Evolutionary conservation across 345 rosid species (phyloP), one percentile per base, ranked within the genome.

Genomic region (Anacardium occidentale): DNA sequence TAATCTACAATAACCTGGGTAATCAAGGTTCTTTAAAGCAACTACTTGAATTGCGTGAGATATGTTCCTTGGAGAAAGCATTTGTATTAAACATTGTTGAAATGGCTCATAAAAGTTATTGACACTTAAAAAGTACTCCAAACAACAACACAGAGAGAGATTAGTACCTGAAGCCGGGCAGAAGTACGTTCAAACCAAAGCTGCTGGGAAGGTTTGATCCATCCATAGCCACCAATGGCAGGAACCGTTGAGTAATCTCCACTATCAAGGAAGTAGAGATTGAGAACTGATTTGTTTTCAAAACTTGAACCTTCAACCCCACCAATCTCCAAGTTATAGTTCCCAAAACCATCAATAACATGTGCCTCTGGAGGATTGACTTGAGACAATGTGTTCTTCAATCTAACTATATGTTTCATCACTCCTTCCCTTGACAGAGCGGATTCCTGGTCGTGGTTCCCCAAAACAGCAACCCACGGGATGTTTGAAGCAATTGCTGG

Each of bases 381-480:
- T 78, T 67, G 82, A 74, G 99, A 87, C 79, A 89, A 63, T 14
- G 98, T 77, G 82, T 91, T 81, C 20, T 86, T 77, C 60, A 95
- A 75, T 48, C 79, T 85, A 66, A 78, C 90, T 13, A 95, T 78
- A 76, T 95, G 87, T 64, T 85, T 92, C 98, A 92, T 94, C 32
- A 94, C 83, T 40, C 88, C 88, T 79, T 87, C 88, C 83, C 98
- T 85, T 0, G 92, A 88, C 64, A 94, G 79, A 50, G 86, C 84
- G 12, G 91, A 85, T 85, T 94, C 88, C 75, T 92, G 96, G 70
- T 95, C 98, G 66, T 95, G 98, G 75, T 92, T 95, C 32, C 99
- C 99, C 61, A 92, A 76, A 63, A 95, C 75, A 22, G 97, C 98
- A 26, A 79, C 96, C 99, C 98, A 95, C 22, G 97, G 97, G 71